Evolutionary conservation across 352 stramenopile species (phyloP).

Genomic region (Globisporangium mamillatum): DNA sequence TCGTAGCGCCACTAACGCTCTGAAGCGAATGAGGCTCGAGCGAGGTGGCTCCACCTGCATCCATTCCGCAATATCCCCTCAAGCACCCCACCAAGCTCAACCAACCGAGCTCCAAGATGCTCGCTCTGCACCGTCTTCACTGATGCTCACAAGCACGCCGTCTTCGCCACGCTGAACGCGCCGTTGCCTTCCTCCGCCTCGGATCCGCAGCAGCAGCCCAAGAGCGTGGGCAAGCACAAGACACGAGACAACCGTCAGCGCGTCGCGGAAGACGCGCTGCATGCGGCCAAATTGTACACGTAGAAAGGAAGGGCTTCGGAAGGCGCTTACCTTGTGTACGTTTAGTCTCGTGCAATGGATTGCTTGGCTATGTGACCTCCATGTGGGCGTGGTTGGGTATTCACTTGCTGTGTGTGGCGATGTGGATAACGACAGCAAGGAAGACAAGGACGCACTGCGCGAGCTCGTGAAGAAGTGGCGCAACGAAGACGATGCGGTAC

Average conservation of each 20-base stretch:
- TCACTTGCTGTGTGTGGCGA: not conserved
- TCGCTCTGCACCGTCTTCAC: not conserved
- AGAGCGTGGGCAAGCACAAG: not conserved
- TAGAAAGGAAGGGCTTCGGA: slow-evolving; percentile 3
- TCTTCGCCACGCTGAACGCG: not conserved
- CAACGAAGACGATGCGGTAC: not conserved
- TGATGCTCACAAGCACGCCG: not conserved
- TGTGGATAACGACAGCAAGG: not conserved
- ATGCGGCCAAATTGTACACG: slow-evolving; percentile 2
- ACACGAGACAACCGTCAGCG: slow-evolving; percentile 4
- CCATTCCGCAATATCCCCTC: not conserved
- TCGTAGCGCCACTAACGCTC: not conserved
- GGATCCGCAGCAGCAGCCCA: not conserved
- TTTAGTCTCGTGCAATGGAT: not conserved
- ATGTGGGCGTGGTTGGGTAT: not conserved
- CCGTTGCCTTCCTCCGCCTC: not conserved
- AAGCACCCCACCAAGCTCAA: not conserved
- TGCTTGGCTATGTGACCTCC: not conserved
- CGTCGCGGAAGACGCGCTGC: slow-evolving; percentile 1
- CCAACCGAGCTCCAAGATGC: not conserved
- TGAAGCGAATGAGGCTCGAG: not conserved
- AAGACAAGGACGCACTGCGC: slow-evolving; percentile 1
- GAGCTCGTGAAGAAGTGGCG: slow-evolving; percentile 5
- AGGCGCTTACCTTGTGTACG: slow-evolving; percentile 1
- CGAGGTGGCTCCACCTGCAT: too few species aligned